Evolutionary conservation across 2,329 filamentous ascomycete genomes (phyloP).

Genomic region (Colletotrichum karsti): DNA sequence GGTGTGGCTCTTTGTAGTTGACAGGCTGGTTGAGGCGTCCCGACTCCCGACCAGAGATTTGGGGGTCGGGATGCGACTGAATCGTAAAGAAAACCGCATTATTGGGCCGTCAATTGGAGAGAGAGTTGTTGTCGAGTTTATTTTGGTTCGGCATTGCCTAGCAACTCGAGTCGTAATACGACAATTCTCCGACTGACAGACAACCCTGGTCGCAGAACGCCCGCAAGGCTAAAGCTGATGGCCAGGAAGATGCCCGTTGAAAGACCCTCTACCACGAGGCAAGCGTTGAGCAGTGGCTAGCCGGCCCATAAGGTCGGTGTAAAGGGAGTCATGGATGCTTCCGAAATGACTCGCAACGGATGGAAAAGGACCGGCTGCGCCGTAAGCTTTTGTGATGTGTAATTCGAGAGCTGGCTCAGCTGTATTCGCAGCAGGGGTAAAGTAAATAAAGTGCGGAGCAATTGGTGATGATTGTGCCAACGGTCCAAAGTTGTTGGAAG

Average conservation of each 20-base stretch:
- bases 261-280: slow-evolving; percentile 25
- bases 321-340: background rate
- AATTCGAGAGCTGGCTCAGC: slow-evolving; percentile 1
- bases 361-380: slow-evolving; percentile 8
- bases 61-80: background rate
- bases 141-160: background rate
- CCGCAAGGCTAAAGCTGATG: slow-evolving; percentile 1
- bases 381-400: background rate
- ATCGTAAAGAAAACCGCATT: background rate
- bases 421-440: slow-evolving; percentile 10
- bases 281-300: background rate
- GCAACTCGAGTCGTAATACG: slow-evolving; percentile 12
- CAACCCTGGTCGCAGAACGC: slow-evolving; percentile 18
- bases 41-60: background rate
- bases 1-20: background rate
- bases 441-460: slow-evolving; percentile 6
- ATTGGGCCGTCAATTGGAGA: background rate
- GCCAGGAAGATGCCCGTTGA: slow-evolving; percentile 12
- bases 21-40: background rate
- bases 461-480: background rate
- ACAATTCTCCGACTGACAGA: slow-evolving; percentile 22
- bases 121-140: background rate
- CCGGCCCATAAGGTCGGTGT: background rate
- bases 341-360: slow-evolving; percentile 23
- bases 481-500: background rate